Evolutionary conservation across 768 basidiomycete genomes (phyloP), one percentile per base, ranked within the genome.

Genomic region (Auriscalpium vulgare): DNA sequence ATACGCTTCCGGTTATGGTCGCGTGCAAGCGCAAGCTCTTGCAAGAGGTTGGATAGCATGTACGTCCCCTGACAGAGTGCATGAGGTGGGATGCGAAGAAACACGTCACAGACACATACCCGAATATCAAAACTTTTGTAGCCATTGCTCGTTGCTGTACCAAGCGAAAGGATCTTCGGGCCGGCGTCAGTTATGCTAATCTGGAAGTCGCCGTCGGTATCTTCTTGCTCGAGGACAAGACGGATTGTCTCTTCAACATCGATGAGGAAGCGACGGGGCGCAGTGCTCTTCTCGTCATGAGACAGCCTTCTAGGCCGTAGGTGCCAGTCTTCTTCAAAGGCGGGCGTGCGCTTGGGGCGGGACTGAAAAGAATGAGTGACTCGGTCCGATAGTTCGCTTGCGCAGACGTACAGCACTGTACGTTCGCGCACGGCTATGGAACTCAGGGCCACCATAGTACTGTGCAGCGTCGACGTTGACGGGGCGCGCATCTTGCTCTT

Each of bases 181-280:
- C 97, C 95, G 57, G 93, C 91, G 68, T 99, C 95, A 19, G 89
- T 94, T 67, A 97, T 82, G 62, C 89, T 93, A 67, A 98, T 97
- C 71, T 95, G 93, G 68, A 95, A 93, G 69, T 97, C 92, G 36
- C 88, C 89, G 60, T 98, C 93, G 13, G 95, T 97, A 68, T 99
- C 95, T 68, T 99, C 95, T 69, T 97, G 95, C 71, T 97, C 93
- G 34, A 99, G 84, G 10, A 98, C 85, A 55, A 97, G 84, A 37
- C 95, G 86, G 65, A 99, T 93, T 36, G 95, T 99, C 72, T 97
- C 95, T 65, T 98, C 95, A 14, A 98, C 95, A 66, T 97, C 95
- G 56, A 98, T 92, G 51, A 98, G 78, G 74, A 95, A 98, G 43
- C 94, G 86, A 45, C 95, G 78, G 3, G 93, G 90, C 0, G 80